phyloP scores from a whole-genome alignment of 2,329 filamentous ascomycete genomes.

The Aspergillaceae sp. region DNA sequence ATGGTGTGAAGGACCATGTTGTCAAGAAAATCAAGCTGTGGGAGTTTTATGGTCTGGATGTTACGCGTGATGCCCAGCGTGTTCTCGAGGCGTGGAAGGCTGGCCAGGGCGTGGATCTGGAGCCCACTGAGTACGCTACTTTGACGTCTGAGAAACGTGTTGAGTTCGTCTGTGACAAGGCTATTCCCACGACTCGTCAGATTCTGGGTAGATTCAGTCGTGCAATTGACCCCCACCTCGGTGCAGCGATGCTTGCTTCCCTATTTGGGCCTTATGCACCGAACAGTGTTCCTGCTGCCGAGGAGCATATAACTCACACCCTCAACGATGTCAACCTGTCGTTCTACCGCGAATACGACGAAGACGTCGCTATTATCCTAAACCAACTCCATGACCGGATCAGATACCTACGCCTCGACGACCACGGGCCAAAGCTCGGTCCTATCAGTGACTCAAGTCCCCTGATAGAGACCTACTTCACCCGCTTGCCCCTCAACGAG shows the following conservation, averaged over 20 bases:
- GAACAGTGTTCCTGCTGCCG: slow-evolving; percentile 38
- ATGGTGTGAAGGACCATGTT: slow-evolving; percentile 70
- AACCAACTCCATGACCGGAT: slow-evolving; percentile 89
- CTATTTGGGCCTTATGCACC: slow-evolving; percentile 59
- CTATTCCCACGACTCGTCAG: slow-evolving; percentile 60
- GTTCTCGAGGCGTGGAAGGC: slow-evolving; percentile 63
- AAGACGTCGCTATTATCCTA: slow-evolving; percentile 70
- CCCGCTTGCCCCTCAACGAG: slow-evolving; percentile 70
- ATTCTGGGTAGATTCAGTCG: slow-evolving; percentile 75
- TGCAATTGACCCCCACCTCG: slow-evolving; percentile 58
- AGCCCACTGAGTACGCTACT: slow-evolving; percentile 43
- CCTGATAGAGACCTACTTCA: slow-evolving; percentile 91
- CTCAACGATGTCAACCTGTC: slow-evolving; percentile 78
- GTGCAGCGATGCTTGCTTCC: slow-evolving; percentile 59
- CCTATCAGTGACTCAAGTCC: slow-evolving; percentile 68
- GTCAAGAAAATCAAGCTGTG: slow-evolving; percentile 71
- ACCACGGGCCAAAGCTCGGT: slow-evolving; percentile 78
- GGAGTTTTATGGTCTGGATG: slow-evolving; percentile 86
- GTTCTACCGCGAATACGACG: slow-evolving; percentile 87
- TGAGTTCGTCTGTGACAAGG: slow-evolving; percentile 56
- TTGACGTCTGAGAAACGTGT: slow-evolving; percentile 53
- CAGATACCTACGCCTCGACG: slow-evolving; percentile 90
- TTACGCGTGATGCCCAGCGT: slow-evolving; percentile 61
- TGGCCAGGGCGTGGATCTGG: slow-evolving; percentile 21
- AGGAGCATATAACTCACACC: slow-evolving; percentile 49